Evolutionary conservation across 306 rosid species (phyloP).

Genomic region (Cyamopsis tetragonoloba): DNA sequence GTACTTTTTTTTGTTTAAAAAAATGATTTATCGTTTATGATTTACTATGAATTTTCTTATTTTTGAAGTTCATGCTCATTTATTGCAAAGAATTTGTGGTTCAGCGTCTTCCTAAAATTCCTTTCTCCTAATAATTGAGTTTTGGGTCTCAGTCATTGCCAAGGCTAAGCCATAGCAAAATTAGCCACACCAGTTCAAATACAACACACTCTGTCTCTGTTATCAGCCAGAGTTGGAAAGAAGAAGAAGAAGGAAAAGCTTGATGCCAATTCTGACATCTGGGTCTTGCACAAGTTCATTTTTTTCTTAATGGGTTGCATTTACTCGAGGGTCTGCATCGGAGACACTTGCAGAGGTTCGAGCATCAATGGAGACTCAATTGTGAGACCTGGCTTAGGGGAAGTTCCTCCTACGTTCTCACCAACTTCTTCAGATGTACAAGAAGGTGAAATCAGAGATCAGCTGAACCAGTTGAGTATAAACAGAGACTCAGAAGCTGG

Average conservation of each 20-base stretch:
- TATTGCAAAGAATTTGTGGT: conserved; percentile 20
- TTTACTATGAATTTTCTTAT: neutral
- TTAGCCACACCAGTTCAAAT: neutral
- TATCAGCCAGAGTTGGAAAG: too few relatives aligned
- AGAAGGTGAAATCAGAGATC: conserved; percentile 50
- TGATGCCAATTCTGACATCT: conserved; percentile 43
- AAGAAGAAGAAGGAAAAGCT: neutral
- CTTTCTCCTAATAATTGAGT: conserved; percentile 24
- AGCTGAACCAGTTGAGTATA: conserved; percentile 39
- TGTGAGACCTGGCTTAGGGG: conserved; percentile 23
- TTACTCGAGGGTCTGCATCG: conserved; percentile 79
- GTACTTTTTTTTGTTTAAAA: too few relatives aligned
- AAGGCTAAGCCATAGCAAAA: neutral
- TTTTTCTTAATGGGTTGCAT: conserved; percentile 76
- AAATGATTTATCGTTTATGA: too few relatives aligned
- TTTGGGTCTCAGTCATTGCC: neutral
- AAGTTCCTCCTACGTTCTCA: conserved; percentile 39
- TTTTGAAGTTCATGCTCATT: neutral
- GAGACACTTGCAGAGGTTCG: conserved; percentile 48
- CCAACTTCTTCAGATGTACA: conserved; percentile 39
- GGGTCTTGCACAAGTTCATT: conserved; percentile 9
- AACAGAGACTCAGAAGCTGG: conserved; percentile 71
- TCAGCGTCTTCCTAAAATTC: neutral
- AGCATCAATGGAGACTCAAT: conserved; percentile 43
- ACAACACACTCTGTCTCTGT: neutral